Conservation (phyloP, 2,329 filamentous ascomycete genomes). For the Aspergillus pseudotamarii region DNA sequence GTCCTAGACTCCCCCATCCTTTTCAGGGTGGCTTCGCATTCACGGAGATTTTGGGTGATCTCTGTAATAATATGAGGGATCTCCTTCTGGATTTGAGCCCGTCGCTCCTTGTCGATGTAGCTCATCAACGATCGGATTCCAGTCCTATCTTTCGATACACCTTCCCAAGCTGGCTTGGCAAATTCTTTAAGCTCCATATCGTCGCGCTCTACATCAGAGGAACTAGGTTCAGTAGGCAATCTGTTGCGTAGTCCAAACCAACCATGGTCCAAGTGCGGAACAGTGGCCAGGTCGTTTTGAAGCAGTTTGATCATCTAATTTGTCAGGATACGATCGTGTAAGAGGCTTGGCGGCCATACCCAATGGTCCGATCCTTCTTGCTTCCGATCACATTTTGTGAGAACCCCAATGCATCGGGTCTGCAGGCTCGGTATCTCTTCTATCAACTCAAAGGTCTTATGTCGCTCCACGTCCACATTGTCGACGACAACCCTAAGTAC, state of each 20-base stretch:
- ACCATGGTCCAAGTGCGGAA: conserved; percentile 17
- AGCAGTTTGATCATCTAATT: conserved; percentile 21
- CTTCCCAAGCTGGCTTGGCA: conserved; percentile 3
- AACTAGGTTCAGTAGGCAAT: conserved; percentile 5
- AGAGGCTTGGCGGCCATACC: background rate
- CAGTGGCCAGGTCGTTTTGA: conserved; percentile 17
- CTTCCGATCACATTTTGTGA: conserved; percentile 20
- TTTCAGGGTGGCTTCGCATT: background rate
- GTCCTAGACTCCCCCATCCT: conserved; percentile 5
- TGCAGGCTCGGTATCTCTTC: conserved; percentile 11
- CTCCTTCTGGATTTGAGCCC: conserved; percentile 15
- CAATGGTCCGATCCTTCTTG: conserved; percentile 18
- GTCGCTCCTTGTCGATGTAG: conserved; percentile 20
- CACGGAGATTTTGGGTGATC: background rate
- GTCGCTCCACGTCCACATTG: conserved; percentile 19
- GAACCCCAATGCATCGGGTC: conserved; percentile 18
- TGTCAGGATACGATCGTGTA: background rate
- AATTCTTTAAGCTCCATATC: background rate
- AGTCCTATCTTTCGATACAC: conserved; percentile 8
- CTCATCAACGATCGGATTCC: conserved; percentile 17
- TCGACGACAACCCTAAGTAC: conserved; percentile 16
- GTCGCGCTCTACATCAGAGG: background rate
- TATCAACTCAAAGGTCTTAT: conserved; percentile 14
- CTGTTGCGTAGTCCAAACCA: conserved; percentile 23
- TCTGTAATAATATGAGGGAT: conserved; percentile 19